phyloP scores from a whole-genome alignment of 108 stramenopile species.

The Mayamaea pseudoterrestris region DNA sequence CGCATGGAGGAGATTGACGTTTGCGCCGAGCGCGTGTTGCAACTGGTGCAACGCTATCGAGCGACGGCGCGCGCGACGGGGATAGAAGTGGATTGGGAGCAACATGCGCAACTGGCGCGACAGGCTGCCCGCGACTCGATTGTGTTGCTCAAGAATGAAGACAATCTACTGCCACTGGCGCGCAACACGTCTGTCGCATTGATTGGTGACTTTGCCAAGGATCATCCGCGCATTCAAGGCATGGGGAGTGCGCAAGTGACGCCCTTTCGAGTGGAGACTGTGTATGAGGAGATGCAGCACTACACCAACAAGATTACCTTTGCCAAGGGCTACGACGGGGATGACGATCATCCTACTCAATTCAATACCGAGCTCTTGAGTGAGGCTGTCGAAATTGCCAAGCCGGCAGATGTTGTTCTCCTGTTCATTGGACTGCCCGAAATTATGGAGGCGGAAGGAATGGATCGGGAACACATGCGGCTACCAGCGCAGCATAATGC shows the following conservation, averaged over 20 bases:
- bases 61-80: not conserved
- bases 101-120: constrained; percentile 26
- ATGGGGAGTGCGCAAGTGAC: constrained; percentile 36
- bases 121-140: constrained; percentile 24
- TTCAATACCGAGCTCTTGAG: constrained; percentile 11
- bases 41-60: constrained; percentile 5
- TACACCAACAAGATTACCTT: constrained; percentile 8
- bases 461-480: constrained; percentile 29
- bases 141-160: constrained; percentile 32
- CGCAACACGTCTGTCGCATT: constrained; percentile 9
- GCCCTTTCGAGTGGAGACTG: constrained; percentile 13
- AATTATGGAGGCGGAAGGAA: constrained; percentile 46
- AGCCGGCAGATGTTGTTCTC: constrained; percentile 19
- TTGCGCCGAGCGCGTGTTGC: constrained; percentile 13
- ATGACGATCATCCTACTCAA: constrained; percentile 11
- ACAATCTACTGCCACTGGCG: constrained; percentile 29
- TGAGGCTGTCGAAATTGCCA: constrained; percentile 20
- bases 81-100: not conserved
- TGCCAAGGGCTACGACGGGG: constrained; percentile 29
- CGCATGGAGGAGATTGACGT: constrained; percentile 3
- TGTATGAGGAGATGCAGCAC: constrained; percentile 13
- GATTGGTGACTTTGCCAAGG: constrained; percentile 37
- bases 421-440: constrained; percentile 44
- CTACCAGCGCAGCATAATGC: constrained; percentile 30
- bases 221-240: constrained; percentile 33